Percentiles rank a stretch among this genome's conserved stretches.
Conservation (phyloP, 2,329 filamentous ascomycete species). For the Aspergillus calidoustus region DNA sequence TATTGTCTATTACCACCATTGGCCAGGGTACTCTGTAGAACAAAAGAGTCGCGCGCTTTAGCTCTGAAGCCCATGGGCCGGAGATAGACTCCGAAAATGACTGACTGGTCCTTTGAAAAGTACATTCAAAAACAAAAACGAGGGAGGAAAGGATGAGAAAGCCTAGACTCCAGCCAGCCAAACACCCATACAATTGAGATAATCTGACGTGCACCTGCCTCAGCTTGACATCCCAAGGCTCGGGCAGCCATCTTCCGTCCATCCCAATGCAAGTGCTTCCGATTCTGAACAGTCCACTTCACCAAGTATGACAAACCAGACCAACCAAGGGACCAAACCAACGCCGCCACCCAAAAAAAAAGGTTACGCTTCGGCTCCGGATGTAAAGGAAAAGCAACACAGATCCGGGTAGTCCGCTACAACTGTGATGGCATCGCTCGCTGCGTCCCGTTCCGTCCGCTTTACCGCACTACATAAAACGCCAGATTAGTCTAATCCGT, state of each 20-base stretch:
- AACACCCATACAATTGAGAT: background rate
- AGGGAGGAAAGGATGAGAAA: background rate
- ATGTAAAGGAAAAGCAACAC: background rate
- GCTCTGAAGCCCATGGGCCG: background rate
- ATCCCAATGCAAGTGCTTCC: background rate
- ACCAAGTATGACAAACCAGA: background rate
- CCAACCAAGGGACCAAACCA: background rate
- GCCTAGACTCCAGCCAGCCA: background rate
- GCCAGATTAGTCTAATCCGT: conserved; percentile 6
- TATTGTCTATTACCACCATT: background rate
- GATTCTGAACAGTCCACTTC: background rate
- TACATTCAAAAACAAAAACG: background rate
- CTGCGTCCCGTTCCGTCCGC: conserved; percentile 8
- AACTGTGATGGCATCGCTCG: background rate
- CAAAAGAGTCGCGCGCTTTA: background rate
- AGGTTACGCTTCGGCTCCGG: background rate
- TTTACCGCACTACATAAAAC: background rate
- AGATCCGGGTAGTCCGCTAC: background rate
- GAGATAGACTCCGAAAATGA: background rate
- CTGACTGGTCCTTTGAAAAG: background rate
- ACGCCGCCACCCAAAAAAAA: background rate
- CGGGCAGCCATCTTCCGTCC: background rate
- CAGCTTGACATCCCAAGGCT: background rate
- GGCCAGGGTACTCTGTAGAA: background rate
- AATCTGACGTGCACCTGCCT: background rate